Percentiles rank a stretch among this genome's conserved stretches.
phyloP scores from a whole-genome alignment of 208 protist species.

The Borovskyia barvae region DNA sequence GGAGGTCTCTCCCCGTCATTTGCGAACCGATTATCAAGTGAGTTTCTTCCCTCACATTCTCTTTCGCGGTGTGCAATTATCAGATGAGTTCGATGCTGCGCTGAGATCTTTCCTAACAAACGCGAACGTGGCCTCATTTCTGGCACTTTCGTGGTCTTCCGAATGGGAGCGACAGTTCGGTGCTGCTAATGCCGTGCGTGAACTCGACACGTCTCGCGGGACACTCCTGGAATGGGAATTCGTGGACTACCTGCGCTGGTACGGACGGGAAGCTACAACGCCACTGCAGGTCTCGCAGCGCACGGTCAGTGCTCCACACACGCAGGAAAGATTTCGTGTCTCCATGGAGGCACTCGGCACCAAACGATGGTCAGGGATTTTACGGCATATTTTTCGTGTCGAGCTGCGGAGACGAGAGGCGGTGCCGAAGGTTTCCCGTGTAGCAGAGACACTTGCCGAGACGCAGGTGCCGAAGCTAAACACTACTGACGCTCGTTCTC shows the following conservation, averaged over 20 bases:
- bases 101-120: slow-evolving; percentile 4
- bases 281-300: slow-evolving; percentile 13
- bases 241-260: slow-evolving; percentile 13
- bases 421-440: not conserved
- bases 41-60: slow-evolving; percentile 7
- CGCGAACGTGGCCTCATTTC: slow-evolving; percentile 15
- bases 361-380: slow-evolving; percentile 7
- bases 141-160: slow-evolving; percentile 6
- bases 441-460: not conserved
- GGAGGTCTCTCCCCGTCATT: not conserved
- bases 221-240: too few relatives aligned
- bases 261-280: not conserved
- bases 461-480: not conserved
- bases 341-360: not conserved
- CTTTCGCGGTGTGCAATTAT: not conserved
- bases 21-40: slow-evolving; percentile 17
- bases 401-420: not conserved
- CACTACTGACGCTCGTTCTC: not conserved
- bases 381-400: slow-evolving; percentile 14
- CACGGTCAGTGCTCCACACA: slow-evolving; percentile 2
- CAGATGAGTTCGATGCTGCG: slow-evolving; percentile 8
- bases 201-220: too few relatives aligned
- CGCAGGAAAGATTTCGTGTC: not conserved
- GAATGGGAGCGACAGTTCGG: not conserved
- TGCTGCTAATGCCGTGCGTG: not conserved